These are phyloP conservation scores for Pseudogymnoascus sp. DNA, from an alignment of 2,329 filamentous ascomycete species.

Conservation along the genomic window DNA sequence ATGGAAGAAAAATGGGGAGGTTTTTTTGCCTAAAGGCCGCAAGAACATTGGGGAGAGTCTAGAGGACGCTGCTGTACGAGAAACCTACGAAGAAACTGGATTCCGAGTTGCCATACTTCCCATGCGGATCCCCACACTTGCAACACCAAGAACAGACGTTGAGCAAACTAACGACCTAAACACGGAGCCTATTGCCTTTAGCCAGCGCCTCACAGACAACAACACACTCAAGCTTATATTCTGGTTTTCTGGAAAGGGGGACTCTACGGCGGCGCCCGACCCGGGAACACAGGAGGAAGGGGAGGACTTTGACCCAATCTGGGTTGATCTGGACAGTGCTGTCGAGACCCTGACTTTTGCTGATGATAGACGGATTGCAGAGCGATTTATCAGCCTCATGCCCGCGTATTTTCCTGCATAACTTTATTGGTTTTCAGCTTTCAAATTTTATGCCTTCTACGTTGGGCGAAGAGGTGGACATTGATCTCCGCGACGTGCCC, in stretches of 20 bases:
- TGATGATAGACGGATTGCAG: background rate
- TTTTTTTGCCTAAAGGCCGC: background rate
- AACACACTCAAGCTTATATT: slow-evolving; percentile 1
- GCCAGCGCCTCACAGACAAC: background rate
- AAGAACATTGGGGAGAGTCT: background rate
- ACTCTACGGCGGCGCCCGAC: slow-evolving; percentile 5
- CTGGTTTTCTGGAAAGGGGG: background rate
- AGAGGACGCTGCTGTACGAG: background rate
- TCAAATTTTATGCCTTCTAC: too few species aligned
- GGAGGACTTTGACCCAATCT: slow-evolving; percentile 19
- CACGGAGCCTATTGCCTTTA: background rate
- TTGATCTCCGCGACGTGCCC: too few species aligned
- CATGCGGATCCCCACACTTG: background rate
- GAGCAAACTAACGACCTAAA: background rate
- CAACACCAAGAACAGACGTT: background rate
- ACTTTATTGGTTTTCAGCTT: background rate
- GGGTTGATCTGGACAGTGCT: slow-evolving; percentile 27
- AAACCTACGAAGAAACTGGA: background rate
- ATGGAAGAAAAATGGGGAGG: background rate
- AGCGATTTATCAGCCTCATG: background rate
- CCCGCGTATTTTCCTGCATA: background rate
- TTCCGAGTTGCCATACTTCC: background rate
- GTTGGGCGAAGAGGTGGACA: too few species aligned
- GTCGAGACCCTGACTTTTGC: background rate
- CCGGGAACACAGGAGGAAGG: slow-evolving; percentile 15